Percentiles rank a stretch among this genome's conserved stretches.
Conservation (phyloP, 2,329 filamentous ascomycete species). For the Lachnellula hyalina region DNA sequence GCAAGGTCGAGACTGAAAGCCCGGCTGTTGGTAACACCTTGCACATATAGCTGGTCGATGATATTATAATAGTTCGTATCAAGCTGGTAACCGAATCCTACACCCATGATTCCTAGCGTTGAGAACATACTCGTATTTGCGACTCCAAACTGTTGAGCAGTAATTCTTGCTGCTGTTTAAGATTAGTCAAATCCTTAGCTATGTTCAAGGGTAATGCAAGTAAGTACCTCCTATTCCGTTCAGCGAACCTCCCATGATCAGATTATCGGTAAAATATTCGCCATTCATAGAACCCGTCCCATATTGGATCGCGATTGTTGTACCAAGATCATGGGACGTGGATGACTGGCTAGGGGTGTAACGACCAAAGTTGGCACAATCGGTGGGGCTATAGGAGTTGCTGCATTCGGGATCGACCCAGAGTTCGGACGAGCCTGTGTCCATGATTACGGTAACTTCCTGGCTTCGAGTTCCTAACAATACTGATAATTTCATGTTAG, state of each 20-base stretch:
- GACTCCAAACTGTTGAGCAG: conserved; percentile 9
- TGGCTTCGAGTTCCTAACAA: conserved; percentile 36
- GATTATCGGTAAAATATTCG: conserved; percentile 7
- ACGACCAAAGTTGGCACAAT: neutral
- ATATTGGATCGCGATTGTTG: conserved; percentile 3
- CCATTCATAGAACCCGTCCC: conserved; percentile 7
- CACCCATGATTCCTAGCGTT: conserved; percentile 12
- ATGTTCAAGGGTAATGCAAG: neutral
- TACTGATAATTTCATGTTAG: conserved; percentile 30
- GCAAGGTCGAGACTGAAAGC: conserved; percentile 16
- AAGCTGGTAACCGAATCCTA: conserved; percentile 5
- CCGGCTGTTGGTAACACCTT: conserved; percentile 13
- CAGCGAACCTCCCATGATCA: conserved; percentile 9
- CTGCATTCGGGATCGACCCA: conserved; percentile 40
- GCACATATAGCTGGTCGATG: conserved; percentile 12
- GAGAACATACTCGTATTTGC: neutral
- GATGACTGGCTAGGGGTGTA: conserved; percentile 3
- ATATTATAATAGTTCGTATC: conserved; percentile 14
- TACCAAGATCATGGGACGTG: neutral
- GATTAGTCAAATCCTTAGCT: neutral
- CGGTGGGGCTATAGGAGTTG: conserved; percentile 14
- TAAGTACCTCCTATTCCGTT: neutral
- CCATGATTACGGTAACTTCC: conserved; percentile 36
- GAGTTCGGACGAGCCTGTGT: conserved; percentile 39
- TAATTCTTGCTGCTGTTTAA: conserved; percentile 1